Evolutionary conservation across 2,329 filamentous ascomycete species (phyloP).

Genomic region (Pseudogymnoascus sp.): DNA sequence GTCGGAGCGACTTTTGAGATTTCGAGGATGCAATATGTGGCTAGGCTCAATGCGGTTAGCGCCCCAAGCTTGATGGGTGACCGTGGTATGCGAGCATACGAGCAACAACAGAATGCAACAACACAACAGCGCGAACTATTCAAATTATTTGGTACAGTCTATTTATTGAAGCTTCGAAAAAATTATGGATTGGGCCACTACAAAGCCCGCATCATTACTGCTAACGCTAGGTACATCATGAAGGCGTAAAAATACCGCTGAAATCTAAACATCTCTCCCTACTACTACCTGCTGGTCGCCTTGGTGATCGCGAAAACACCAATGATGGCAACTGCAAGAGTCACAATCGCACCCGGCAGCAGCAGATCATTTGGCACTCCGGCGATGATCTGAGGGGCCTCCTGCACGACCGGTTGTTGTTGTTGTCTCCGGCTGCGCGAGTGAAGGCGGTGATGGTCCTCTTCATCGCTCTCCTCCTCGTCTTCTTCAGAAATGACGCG

Average conservation of each 20-base stretch:
- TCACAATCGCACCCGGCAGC: conserved; percentile 86
- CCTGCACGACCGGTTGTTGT: conserved; percentile 33
- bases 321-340: conserved; percentile 87
- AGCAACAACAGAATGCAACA: background rate
- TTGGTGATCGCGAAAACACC: conserved; percentile 86
- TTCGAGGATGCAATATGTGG: conserved; percentile 4
- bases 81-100: background rate
- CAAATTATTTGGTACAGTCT: conserved; percentile 2
- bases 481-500: conserved; percentile 42
- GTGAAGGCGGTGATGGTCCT: conserved; percentile 19
- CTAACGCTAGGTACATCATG: conserved; percentile 8
- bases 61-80: background rate
- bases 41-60: background rate
- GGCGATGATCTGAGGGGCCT: conserved; percentile 70
- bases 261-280: background rate
- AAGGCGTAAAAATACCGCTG: conserved; percentile 9
- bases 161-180: background rate
- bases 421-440: background rate
- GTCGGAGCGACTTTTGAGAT: conserved; percentile 18
- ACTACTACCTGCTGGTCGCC: conserved; percentile 38
- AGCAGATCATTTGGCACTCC: conserved; percentile 92
- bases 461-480: conserved; percentile 42
- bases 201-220: conserved; percentile 3
- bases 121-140: background rate
- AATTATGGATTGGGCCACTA: background rate